Conservation (phyloP, 208 protist species). For the Vickermania ingenoplastis region DNA sequence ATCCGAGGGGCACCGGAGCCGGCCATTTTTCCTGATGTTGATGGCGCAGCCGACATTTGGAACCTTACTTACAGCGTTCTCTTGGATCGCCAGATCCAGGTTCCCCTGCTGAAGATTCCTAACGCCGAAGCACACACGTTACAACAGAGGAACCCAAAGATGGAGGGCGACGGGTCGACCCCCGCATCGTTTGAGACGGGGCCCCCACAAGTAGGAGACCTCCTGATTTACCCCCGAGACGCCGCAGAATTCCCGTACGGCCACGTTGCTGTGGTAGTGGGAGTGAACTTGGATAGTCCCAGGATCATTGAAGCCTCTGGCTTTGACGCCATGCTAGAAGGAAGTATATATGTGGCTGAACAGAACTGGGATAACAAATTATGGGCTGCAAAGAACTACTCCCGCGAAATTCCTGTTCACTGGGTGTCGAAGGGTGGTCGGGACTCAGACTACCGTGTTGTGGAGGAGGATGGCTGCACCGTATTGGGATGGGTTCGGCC, state of each 20-base stretch:
- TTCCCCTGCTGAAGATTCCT: slow-evolving; percentile 21
- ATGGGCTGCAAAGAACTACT: slow-evolving; percentile 69
- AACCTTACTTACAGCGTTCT: slow-evolving; percentile 15
- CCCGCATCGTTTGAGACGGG: background rate
- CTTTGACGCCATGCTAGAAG: background rate
- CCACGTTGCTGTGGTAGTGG: slow-evolving; percentile 67
- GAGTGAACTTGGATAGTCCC: slow-evolving; percentile 13
- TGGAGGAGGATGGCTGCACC: background rate
- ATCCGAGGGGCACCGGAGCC: slow-evolving; percentile 31
- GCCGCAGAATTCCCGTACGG: slow-evolving; percentile 36
- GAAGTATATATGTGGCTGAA: slow-evolving; percentile 38
- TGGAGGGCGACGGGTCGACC: background rate
- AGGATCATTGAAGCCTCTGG: slow-evolving; percentile 6
- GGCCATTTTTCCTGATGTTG: slow-evolving; percentile 42
- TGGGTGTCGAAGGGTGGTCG: background rate
- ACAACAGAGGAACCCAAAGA: slow-evolving; percentile 7
- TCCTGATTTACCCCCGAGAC: slow-evolving; percentile 66
- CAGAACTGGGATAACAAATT: slow-evolving; percentile 76
- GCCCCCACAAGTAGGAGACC: slow-evolving; percentile 34
- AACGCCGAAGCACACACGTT: background rate
- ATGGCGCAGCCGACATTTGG: slow-evolving; percentile 75
- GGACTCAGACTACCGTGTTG: background rate
- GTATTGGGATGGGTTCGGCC: background rate
- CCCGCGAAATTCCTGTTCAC: slow-evolving; percentile 13
- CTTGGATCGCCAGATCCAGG: slow-evolving; percentile 15